A percentile compares a stretch with the other conserved stretches of the same genome.
phyloP scores from a whole-genome alignment of 495 filamentous ascomycete genomes.

The Trichocladium antarcticum region DNA sequence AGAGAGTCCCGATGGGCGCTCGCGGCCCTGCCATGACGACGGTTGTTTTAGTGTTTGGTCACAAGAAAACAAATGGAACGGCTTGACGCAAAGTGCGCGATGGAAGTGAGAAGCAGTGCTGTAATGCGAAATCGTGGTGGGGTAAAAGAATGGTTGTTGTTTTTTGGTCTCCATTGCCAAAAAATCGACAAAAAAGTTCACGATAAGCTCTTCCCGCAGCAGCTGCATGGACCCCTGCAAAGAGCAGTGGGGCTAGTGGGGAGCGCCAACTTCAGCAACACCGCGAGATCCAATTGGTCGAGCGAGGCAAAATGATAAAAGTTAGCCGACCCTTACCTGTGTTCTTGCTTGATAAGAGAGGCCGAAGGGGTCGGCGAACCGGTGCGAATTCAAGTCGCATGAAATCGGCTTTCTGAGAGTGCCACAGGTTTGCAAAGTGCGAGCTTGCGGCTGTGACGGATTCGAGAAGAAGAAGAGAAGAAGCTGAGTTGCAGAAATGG shows the following conservation, averaged over 20 bases:
- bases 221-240: not conserved
- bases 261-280: not conserved
- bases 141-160: not conserved
- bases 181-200: slow-evolving; percentile 4
- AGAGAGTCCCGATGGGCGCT: slow-evolving; percentile 24
- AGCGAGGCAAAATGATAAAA: too few relatives aligned
- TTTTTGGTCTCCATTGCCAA: not conserved
- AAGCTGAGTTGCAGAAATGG: slow-evolving; percentile 22
- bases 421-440: too few relatives aligned
- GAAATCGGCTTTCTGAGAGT: too few relatives aligned
- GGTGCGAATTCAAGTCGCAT: too few relatives aligned
- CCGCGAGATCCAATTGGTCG: too few relatives aligned
- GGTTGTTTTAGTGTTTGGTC: slow-evolving; percentile 4
- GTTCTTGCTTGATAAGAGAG: too few relatives aligned
- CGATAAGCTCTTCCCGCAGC: slow-evolving; percentile 2
- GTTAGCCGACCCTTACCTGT: too few relatives aligned
- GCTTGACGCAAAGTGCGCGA: not conserved
- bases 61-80: not conserved
- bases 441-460: too few relatives aligned
- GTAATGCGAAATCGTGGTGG: not conserved
- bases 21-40: slow-evolving; percentile 25
- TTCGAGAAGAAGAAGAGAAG: not conserved
- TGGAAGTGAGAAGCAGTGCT: not conserved
- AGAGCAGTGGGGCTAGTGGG: not conserved
- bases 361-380: too few relatives aligned